These are phyloP conservation scores for Pseudopediastrum boryanum DNA, from an alignment of 139 green algal species.

Conservation along the genomic window DNA sequence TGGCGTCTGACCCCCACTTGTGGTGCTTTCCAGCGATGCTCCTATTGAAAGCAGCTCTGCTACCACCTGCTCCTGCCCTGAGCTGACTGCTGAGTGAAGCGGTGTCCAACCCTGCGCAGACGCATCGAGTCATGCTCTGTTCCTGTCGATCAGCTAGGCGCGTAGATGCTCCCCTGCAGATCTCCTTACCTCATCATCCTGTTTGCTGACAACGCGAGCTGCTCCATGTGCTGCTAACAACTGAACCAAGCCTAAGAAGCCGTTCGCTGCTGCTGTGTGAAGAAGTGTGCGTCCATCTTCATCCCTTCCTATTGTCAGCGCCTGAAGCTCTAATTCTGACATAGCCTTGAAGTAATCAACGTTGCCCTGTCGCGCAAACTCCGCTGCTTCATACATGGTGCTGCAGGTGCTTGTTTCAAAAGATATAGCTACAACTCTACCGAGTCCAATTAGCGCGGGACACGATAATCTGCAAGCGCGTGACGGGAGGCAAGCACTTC, in stretches of 20 bases:
- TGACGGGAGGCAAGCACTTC: too few species aligned
- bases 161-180: neutral
- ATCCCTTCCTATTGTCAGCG: slow-evolving; percentile 51
- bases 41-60: slow-evolving; percentile 54
- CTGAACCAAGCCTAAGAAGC: slow-evolving; percentile 52
- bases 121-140: neutral
- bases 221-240: slow-evolving; percentile 52
- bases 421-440: too few species aligned
- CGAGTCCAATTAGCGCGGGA: too few species aligned
- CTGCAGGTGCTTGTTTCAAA: too few species aligned
- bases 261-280: slow-evolving; percentile 54
- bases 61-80: slow-evolving; percentile 56
- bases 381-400: slow-evolving; percentile 58
- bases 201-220: slow-evolving; percentile 36
- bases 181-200: slow-evolving; percentile 68
- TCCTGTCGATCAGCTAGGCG: neutral
- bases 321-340: slow-evolving; percentile 34
- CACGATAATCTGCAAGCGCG: too few species aligned
- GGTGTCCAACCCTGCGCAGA: slow-evolving; percentile 67
- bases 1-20: slow-evolving; percentile 54
- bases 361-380: slow-evolving; percentile 49
- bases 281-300: slow-evolving; percentile 74
- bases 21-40: slow-evolving; percentile 52
- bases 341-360: slow-evolving; percentile 52
- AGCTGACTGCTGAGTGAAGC: slow-evolving; percentile 67